Conservation (phyloP, 176 grass and related monocot species). For the Oryza officinalis region DNA sequence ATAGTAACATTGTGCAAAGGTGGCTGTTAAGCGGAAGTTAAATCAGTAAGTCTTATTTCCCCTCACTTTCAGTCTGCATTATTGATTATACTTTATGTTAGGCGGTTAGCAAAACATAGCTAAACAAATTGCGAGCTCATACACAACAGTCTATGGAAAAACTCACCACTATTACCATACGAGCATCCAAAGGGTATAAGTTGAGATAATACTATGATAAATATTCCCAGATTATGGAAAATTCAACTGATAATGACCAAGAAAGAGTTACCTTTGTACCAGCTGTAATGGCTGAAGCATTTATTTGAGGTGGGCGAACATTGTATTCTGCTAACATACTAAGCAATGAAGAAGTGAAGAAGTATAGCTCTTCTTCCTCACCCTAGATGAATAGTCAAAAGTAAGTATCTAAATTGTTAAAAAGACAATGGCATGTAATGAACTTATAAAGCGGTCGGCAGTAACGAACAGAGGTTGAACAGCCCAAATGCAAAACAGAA, state of each 20-base stretch:
- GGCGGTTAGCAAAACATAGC: background rate
- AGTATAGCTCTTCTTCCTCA: slow-evolving; percentile 86
- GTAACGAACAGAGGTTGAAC: background rate
- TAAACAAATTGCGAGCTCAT: background rate
- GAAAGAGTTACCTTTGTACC: slow-evolving; percentile 66
- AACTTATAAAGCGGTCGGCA: slow-evolving; percentile 6
- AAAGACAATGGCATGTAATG: slow-evolving; percentile 22
- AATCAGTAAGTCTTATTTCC: background rate
- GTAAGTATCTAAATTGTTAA: slow-evolving; percentile 7
- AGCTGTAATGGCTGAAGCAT: slow-evolving; percentile 70
- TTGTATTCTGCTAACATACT: slow-evolving; percentile 76
- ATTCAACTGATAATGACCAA: background rate
- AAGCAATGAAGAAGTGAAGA: slow-evolving; percentile 93
- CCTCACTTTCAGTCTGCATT: background rate
- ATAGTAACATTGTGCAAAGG: background rate
- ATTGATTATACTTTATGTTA: background rate
- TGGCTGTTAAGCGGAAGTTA: background rate
- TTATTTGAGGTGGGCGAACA: slow-evolving; percentile 72
- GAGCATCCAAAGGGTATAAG: background rate
- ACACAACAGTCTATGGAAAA: background rate
- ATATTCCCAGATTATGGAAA: background rate
- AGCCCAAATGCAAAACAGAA: slow-evolving; percentile 4
- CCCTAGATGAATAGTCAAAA: slow-evolving; percentile 52
- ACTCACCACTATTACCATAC: background rate
- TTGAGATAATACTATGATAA: slow-evolving; percentile 11